Conservation (phyloP, 768 basidiomycete genomes). For the Pisolithus orientalis region DNA sequence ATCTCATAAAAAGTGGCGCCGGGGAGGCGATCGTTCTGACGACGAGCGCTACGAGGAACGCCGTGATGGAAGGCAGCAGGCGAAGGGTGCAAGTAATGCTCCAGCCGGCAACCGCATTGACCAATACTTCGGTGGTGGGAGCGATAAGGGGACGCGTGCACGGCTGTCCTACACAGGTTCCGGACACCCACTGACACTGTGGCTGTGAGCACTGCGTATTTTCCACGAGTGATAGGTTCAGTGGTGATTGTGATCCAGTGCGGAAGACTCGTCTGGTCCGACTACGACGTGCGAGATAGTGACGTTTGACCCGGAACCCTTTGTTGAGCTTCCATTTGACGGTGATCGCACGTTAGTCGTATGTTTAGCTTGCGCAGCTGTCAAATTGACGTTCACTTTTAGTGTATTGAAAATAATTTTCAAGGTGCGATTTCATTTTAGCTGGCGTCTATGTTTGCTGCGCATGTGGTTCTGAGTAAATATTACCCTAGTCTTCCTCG, state of each 20-base stretch:
- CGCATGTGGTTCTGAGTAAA: neutral
- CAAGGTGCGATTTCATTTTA: slow-evolving; percentile 43
- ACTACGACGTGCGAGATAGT: slow-evolving; percentile 84
- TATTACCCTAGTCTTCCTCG: slow-evolving; percentile 52
- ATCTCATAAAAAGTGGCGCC: slow-evolving; percentile 45
- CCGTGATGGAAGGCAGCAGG: slow-evolving; percentile 32
- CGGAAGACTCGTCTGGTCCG: slow-evolving; percentile 74
- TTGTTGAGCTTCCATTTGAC: slow-evolving; percentile 76
- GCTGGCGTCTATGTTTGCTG: neutral
- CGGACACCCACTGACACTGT: slow-evolving; percentile 71
- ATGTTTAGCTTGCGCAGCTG: neutral
- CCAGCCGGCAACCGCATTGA: slow-evolving; percentile 37
- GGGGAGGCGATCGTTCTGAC: slow-evolving; percentile 41
- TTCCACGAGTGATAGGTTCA: neutral
- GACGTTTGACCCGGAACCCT: slow-evolving; percentile 79
- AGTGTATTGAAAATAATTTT: slow-evolving; percentile 81
- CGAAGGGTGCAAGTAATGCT: slow-evolving; percentile 16
- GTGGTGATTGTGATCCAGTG: slow-evolving; percentile 34
- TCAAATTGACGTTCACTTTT: slow-evolving; percentile 2
- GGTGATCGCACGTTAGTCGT: slow-evolving; percentile 47
- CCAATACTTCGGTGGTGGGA: slow-evolving; percentile 44
- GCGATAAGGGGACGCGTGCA: slow-evolving; percentile 74
- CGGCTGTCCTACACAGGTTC: slow-evolving; percentile 74
- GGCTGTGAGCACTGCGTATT: slow-evolving; percentile 54
- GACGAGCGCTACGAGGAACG: slow-evolving; percentile 31